Evolutionary conservation across 306 rosid genomes (phyloP).

Genomic region (Abrus pulchellus): DNA sequence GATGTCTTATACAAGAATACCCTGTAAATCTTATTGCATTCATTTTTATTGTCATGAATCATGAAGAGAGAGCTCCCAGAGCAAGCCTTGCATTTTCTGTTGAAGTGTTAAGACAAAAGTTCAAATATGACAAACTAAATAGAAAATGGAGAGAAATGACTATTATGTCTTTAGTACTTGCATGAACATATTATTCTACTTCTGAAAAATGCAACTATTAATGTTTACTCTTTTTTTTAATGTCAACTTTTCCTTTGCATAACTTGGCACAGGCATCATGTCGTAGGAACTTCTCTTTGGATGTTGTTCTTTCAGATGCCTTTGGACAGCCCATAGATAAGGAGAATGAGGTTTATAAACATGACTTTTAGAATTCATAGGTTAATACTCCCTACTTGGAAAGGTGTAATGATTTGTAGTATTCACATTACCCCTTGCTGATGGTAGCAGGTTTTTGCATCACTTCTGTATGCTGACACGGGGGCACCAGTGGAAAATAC

Average conservation of each 20-base stretch:
- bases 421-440: conserved; percentile 42
- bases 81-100: conserved; percentile 23
- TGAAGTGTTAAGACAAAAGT: conserved; percentile 14
- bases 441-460: conserved; percentile 78
- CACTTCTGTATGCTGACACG: conserved; percentile 78
- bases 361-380: conserved; percentile 29
- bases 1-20: conserved; percentile 38
- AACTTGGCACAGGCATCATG: conserved; percentile 83
- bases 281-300: conserved; percentile 91
- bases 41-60: conserved; percentile 31
- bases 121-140: not conserved
- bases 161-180: not conserved
- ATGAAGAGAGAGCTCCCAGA: conserved; percentile 24
- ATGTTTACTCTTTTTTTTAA: conserved; percentile 42
- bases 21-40: conserved; percentile 21
- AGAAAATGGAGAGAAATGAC: not conserved
- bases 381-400: conserved; percentile 36
- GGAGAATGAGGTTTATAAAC: conserved; percentile 76
- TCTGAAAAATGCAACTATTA: not conserved
- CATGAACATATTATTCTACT: not conserved
- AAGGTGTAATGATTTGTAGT: conserved; percentile 22
- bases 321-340: conserved; percentile 67
- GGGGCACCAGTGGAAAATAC: conserved; percentile 83
- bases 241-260: conserved; percentile 47
- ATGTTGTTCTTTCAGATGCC: conserved; percentile 71